phyloP scores from a whole-genome alignment of 2,329 filamentous ascomycete species.

The Zymoseptoria crescenta region DNA sequence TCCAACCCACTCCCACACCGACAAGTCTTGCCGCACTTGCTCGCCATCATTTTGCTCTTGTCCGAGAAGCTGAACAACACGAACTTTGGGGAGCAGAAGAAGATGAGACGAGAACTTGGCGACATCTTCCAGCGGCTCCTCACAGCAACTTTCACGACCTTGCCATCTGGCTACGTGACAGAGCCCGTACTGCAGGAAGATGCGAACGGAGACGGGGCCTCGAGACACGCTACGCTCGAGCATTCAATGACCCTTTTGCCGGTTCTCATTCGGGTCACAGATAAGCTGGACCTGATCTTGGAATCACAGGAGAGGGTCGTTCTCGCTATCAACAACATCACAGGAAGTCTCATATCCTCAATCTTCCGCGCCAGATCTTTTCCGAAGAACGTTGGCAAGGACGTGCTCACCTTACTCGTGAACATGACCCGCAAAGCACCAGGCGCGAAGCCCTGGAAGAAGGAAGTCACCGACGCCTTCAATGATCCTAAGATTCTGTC shows the following conservation, averaged over 20 bases:
- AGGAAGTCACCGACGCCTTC: conserved; percentile 85
- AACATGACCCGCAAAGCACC: conserved; percentile 70
- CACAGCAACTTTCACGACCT: conserved; percentile 81
- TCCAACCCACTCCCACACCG: conserved; percentile 92
- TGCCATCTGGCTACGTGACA: conserved; percentile 17
- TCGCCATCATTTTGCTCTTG: conserved; percentile 83
- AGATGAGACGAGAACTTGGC: conserved; percentile 86
- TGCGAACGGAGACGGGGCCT: conserved; percentile 26
- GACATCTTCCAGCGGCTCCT: conserved; percentile 83
- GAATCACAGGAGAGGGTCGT: conserved; percentile 78
- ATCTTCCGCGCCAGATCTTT: conserved; percentile 77
- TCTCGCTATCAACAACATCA: conserved; percentile 70
- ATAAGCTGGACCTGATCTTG: conserved; percentile 72
- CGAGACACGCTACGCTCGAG: conserved; percentile 36
- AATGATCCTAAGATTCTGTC: conserved; percentile 81
- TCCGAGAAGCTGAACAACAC: conserved; percentile 97
- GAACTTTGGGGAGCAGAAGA: conserved; percentile 88
- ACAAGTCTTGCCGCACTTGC: conserved; percentile 74
- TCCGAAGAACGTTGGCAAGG: conserved; percentile 71
- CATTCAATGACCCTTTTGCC: conserved; percentile 64
- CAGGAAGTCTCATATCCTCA: conserved; percentile 72
- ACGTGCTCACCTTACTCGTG: conserved; percentile 63
- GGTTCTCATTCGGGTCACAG: conserved; percentile 71
- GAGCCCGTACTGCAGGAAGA: conserved; percentile 8
- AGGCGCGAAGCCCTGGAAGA: conserved; percentile 84